Evolutionary conservation across 257 asterid species (phyloP).

Genomic region (Scutellaria galericulata): DNA sequence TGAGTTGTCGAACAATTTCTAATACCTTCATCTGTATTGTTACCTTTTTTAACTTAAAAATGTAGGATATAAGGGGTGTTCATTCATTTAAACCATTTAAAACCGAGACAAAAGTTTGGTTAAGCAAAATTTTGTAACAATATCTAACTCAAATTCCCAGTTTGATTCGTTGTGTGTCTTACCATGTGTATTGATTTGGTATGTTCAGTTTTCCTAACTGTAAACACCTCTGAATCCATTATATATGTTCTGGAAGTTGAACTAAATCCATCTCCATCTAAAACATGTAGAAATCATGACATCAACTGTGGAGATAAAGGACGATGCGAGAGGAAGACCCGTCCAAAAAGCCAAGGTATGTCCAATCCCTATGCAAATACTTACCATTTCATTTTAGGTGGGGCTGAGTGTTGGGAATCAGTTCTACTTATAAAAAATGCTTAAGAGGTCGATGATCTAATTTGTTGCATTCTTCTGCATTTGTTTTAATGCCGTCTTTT

Average conservation of each 20-base stretch:
- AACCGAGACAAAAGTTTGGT: not conserved
- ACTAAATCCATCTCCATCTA: slow-evolving; percentile 26
- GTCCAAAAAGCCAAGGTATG: slow-evolving; percentile 81
- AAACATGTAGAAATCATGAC: slow-evolving; percentile 70
- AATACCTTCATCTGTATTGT: not conserved
- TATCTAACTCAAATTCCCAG: not conserved
- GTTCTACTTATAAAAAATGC: not conserved
- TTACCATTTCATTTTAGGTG: slow-evolving; percentile 12
- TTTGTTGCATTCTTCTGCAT: not conserved
- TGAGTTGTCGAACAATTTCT: slow-evolving; percentile 44
- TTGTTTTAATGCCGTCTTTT: not conserved
- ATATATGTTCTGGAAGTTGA: slow-evolving; percentile 20
- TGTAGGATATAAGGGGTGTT: not conserved
- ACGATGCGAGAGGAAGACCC: slow-evolving; percentile 79
- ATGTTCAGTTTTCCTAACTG: not conserved
- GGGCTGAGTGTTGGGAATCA: not conserved
- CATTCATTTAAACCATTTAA: not conserved
- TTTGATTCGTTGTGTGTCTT: not conserved
- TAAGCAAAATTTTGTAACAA: not conserved
- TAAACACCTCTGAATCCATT: not conserved
- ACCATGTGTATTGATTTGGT: not conserved
- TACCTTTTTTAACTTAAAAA: not conserved
- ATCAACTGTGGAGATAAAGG: slow-evolving; percentile 84
- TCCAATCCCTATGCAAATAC: not conserved
- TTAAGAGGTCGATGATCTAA: not conserved